These are phyloP conservation scores for Morella rubra DNA, from an alignment of 306 rosid genomes.

Conservation along the genomic window DNA sequence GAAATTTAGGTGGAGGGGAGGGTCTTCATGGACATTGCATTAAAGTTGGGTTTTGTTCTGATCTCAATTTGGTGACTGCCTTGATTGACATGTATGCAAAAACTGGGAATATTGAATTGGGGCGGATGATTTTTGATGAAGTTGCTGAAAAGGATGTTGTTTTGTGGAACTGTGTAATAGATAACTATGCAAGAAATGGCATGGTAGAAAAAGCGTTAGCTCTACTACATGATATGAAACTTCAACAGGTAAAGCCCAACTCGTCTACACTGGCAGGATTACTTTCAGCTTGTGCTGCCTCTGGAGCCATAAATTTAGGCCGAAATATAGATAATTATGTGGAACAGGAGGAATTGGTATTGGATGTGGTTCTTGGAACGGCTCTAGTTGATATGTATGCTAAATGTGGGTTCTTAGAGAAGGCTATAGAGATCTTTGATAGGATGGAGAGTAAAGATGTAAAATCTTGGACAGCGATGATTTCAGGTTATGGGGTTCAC, in stretches of 20 bases:
- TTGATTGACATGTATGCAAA: constrained; percentile 60
- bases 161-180: constrained; percentile 68
- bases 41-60: constrained; percentile 37
- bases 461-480: constrained; percentile 74
- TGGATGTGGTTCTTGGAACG: constrained; percentile 67
- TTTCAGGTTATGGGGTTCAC: constrained; percentile 60
- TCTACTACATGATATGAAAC: constrained; percentile 49
- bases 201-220: constrained; percentile 47
- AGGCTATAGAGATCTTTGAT: constrained; percentile 54
- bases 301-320: constrained; percentile 43
- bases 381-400: constrained; percentile 65
- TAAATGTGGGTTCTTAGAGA: constrained; percentile 64
- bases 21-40: constrained; percentile 57
- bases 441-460: constrained; percentile 62
- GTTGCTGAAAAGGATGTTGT: constrained; percentile 55
- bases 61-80: constrained; percentile 50
- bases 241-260: constrained; percentile 44
- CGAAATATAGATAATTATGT: constrained; percentile 36
- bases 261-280: constrained; percentile 62
- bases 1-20: constrained; percentile 35
- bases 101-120: constrained; percentile 37
- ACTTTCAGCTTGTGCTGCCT: constrained; percentile 61
- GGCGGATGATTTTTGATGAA: constrained; percentile 41
- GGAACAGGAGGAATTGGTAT: constrained; percentile 47
- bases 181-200: constrained; percentile 52